Base-by-base conservation (phyloP, 2,329 filamentous ascomycete species). In the Cercospora citrullina region DNA sequence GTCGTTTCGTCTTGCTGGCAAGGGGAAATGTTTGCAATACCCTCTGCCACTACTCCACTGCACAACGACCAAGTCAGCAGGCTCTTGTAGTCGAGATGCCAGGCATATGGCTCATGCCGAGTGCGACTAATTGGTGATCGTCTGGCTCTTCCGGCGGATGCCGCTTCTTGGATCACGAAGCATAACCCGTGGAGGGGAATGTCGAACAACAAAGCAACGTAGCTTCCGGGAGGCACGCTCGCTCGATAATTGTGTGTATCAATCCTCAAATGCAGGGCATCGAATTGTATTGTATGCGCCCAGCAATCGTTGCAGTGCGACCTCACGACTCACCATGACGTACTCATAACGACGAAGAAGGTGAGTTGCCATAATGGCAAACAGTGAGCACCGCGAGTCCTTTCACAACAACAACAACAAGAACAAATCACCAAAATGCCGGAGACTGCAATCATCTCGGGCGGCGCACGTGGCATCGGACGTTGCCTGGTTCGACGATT, bases 401-500 rank as follows among this genome's bases (percentile, higher is more conserved):
- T 28, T 28, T 14, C 2, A 28, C n/a, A n/a, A n/a, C n/a, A n/a
- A n/a, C n/a, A n/a, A n/a, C n/a, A n/a, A n/a, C n/a, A n/a, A n/a
- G n/a, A n/a, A n/a, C n/a, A n/a, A n/a, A n/a, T n/a, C n/a, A n/a
- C n/a, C n/a, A n/a, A n/a, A n/a, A n/a, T n/a, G n/a, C n/a, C n/a
- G n/a, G n/a, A n/a, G n/a, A n/a, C n/a, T n/a, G 70, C 69, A 5
- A 66, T 78, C 57, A 71, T 78, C 63, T 75, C 72, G 51, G 77
- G 77, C 60, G 77, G 76, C n/a, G 76, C 74, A 1, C 71, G 76
- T 33, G 77, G 77, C 60, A 79, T 79, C 39, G 78, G 78, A 30
- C 73, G 78, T 31, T 77, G 75, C 58, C 70, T 79, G 7, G 73
- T 73, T 1, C 74, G 75, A 14, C 74, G 77, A 8, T 79, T 82